Base-by-base conservation (phyloP, 2,329 filamentous ascomycete genomes). In the Tolypocladium endophyticum region DNA sequence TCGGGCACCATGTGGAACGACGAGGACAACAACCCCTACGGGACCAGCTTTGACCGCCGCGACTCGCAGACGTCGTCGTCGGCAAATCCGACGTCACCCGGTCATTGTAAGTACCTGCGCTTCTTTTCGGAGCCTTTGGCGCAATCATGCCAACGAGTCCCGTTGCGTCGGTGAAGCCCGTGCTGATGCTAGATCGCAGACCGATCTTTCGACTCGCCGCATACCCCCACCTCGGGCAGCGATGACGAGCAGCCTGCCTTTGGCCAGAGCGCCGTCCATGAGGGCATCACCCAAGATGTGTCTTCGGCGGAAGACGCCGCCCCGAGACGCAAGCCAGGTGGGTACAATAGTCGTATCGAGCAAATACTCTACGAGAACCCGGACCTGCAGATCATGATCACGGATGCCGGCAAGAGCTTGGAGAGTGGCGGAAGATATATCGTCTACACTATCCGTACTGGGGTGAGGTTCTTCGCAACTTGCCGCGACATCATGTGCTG, bases 331-430 rank as follows among this genome's bases (percentile, higher is more conserved):
- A 93, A 90, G 76, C 90, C 91, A 62, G 91, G 90, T 30, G 90
- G 89, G 35, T 99, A 99, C 69, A 89, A 94, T 71, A 97, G 93
- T 72, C 87, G 94, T 58, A 92, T 99, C 65, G 93, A 99, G 76
- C 94, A 99, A 79, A 93, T 97, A 61, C 86, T 99, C 55, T 96
- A 96, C 72, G 94, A 99, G 76, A 90, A 96, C 64, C 92, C 92
- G 0, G 88, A 93, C 59, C 82, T 95, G 66, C 87, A 91, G 61
- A 95, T 99, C 64, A 74, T 95, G 61, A 99, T 99, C 67, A 93
- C 89, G 1, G 90, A 96, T 70, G 94, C 95, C 4, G 94, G 94
- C 61, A 99, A 99, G 83, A 97, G 93, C 74, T 77, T 87, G 63
- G 93, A 97, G 73, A 92, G 89, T 65, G 92, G 92, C 59, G 92